These are phyloP conservation scores for Colletotrichum tofieldiae DNA, from an alignment of 2,329 filamentous ascomycete species.

Conservation along the genomic window DNA sequence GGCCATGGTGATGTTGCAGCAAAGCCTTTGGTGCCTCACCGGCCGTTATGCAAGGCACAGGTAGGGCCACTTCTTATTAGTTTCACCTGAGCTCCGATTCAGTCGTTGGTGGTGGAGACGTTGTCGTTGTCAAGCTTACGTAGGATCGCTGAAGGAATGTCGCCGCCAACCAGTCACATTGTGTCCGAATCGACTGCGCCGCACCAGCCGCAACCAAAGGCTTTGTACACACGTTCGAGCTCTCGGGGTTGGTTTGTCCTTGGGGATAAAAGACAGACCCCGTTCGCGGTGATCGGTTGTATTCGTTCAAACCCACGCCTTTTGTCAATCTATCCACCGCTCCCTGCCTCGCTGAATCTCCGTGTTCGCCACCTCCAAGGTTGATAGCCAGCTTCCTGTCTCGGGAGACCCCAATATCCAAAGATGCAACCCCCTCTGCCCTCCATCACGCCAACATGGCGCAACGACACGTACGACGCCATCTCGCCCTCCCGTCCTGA, in stretches of 20 bases:
- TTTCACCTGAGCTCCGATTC: constrained; percentile 18
- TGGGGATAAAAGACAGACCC: constrained; percentile 25
- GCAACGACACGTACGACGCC: constrained; percentile 55
- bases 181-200: background rate
- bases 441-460: constrained; percentile 45
- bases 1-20: constrained; percentile 9
- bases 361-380: constrained; percentile 10
- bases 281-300: constrained; percentile 11
- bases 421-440: constrained; percentile 43
- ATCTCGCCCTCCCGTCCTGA: constrained; percentile 56
- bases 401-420: background rate
- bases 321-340: background rate
- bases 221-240: background rate
- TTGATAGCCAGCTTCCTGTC: background rate
- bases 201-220: background rate
- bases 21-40: background rate
- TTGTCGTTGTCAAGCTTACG: background rate
- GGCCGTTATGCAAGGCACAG: constrained; percentile 33
- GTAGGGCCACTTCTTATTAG: constrained; percentile 3
- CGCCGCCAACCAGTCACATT: constrained; percentile 4
- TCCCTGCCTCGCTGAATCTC: background rate
- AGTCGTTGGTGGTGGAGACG: background rate
- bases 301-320: background rate
- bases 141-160: background rate
- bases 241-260: background rate